Evolutionary conservation across 2,329 filamentous ascomycete genomes (phyloP).

Genomic region (Botrytis cinerea): DNA sequence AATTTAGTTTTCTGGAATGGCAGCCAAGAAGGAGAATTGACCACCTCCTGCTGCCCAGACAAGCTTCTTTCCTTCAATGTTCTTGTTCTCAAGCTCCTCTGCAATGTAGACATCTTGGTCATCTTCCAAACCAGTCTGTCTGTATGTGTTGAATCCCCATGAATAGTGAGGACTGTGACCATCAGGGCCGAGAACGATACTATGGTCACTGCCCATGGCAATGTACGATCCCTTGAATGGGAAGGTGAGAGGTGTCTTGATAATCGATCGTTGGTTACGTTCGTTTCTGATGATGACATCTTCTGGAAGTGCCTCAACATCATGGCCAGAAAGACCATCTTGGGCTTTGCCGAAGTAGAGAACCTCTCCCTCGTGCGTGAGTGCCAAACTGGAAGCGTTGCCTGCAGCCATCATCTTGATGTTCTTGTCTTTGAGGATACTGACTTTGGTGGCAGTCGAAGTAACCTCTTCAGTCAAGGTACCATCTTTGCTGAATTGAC

Average conservation of each 20-base stretch:
- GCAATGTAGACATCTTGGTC: conserved; percentile 76
- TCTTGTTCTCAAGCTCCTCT: conserved; percentile 80
- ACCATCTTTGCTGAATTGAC: conserved; percentile 53
- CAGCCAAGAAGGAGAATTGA: conserved; percentile 69
- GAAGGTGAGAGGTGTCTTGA: conserved; percentile 59
- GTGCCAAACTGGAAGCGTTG: conserved; percentile 57
- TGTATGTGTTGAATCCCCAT: conserved; percentile 80
- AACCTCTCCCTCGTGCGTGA: conserved; percentile 58
- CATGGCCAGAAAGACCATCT: conserved; percentile 55
- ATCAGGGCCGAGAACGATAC: conserved; percentile 65
- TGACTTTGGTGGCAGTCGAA: conserved; percentile 66
- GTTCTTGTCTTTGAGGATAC: conserved; percentile 56
- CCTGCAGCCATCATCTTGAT: conserved; percentile 54
- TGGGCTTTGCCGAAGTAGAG: conserved; percentile 66
- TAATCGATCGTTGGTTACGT: conserved; percentile 64
- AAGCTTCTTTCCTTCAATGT: conserved; percentile 72
- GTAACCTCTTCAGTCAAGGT: conserved; percentile 71
- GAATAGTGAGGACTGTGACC: conserved; percentile 65
- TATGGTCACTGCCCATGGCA: conserved; percentile 69
- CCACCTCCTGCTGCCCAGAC: conserved; percentile 78
- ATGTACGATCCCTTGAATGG: conserved; percentile 58
- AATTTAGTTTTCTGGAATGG: conserved; percentile 32
- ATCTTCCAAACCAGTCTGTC: conserved; percentile 75
- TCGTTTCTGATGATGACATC: conserved; percentile 62
- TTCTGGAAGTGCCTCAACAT: conserved; percentile 54